phyloP scores from a whole-genome alignment of 768 basidiomycete species.

The Pleurotus sapidus region DNA sequence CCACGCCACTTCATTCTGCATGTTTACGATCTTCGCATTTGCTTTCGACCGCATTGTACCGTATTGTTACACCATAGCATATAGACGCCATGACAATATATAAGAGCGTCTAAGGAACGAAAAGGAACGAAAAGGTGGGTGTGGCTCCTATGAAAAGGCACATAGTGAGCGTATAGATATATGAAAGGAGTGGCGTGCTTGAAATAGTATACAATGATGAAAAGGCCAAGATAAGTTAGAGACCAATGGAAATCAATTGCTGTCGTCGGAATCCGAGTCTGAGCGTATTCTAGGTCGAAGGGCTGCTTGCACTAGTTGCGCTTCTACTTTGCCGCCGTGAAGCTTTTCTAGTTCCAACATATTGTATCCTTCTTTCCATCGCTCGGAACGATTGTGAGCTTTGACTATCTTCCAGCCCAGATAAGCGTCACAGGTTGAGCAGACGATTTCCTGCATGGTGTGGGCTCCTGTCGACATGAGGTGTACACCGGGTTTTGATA shows the following conservation, averaged over 20 bases:
- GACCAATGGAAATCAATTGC: conserved; percentile 11
- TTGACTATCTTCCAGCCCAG: conserved; percentile 65
- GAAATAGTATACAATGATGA: conserved; percentile 5
- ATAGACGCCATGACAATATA: not conserved
- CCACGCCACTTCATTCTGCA: not conserved
- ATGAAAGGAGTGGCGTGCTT: not conserved
- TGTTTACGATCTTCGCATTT: not conserved
- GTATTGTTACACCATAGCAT: conserved; percentile 1
- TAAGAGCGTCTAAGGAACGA: not conserved
- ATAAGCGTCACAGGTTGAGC: conserved; percentile 45
- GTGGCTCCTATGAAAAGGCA: too few species aligned
- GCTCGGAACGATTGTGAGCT: conserved; percentile 52
- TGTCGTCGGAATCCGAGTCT: conserved; percentile 34
- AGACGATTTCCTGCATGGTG: conserved; percentile 55
- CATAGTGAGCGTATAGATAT: too few species aligned
- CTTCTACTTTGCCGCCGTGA: conserved; percentile 1
- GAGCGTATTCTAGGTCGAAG: conserved; percentile 18
- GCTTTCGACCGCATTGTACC: conserved; percentile 6
- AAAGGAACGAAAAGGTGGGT: not conserved
- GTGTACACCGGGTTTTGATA: conserved; percentile 44
- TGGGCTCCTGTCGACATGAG: conserved; percentile 66
- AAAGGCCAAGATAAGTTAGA: not conserved
- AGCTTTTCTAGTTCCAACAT: conserved; percentile 59
- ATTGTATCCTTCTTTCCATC: conserved; percentile 61
- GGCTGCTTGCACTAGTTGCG: not conserved